Evolutionary conservation across 352 stramenopile genomes (phyloP), one percentile per base, ranked within the genome.

Genomic region (Pythium brachiatum): DNA sequence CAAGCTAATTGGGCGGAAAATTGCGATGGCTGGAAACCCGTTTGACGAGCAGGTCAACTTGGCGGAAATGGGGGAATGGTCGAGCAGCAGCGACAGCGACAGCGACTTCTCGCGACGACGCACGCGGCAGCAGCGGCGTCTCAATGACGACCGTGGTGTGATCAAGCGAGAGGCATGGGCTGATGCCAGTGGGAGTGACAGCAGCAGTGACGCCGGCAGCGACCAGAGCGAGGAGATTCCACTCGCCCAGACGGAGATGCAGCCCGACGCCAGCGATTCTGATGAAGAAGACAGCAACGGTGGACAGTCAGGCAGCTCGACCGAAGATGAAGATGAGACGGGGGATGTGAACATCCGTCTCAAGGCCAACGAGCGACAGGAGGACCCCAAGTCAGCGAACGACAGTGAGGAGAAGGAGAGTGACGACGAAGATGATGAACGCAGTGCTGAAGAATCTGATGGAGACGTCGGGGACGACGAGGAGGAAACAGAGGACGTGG

Each of bases 91-190:
- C 38, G 38, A 44, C 47, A 64, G 59, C 47, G 58, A 66, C 21
- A 59, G 60, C 34, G 58, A 57, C 2, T 25, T 46, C 56, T 16
- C 25, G 34, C 15, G 39, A 34, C 57, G 15, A 18, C 63, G 54
- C 25, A 4, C 46, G 15, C 32, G n/a, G 18, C 53, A 50, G 29
- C 50, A 46, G 26, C 34, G 13, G 7, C 32, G 34, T 8, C 29
- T 61, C 29, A 59, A 60, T 23, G 58, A 48, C 1, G 57, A 66
- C 21, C 57, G 64, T 8, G 59, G 54, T 13, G 43, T 62, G 15
- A 62, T 72, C 55, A 52, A 54, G 16, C 59, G 56, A 16, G 55
- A 61, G 13, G 20, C 23, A 1, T 72, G 60, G 56, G 50, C 56
- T 11, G 43, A 53, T 6, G 29, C 15, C 15, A 53, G 53, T 31